Conservation (phyloP, 176 grass and related monocot species). For the Hyparrhenia diplandra region DNA sequence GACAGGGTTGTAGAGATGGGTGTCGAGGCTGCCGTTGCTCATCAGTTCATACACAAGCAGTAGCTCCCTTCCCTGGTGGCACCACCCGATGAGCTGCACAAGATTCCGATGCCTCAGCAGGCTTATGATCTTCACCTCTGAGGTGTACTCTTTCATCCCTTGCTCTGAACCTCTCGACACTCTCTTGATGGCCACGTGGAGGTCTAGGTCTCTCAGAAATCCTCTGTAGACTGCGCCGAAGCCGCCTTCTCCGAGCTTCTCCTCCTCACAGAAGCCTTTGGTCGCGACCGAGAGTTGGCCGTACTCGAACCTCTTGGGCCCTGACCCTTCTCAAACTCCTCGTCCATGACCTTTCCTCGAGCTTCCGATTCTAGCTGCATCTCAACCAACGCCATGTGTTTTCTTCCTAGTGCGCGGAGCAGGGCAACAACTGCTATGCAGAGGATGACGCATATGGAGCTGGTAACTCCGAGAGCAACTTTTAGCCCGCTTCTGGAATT, state of each 20-base stretch:
- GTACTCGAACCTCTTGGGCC: neutral
- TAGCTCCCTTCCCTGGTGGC: slow-evolving; percentile 25
- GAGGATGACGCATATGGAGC: neutral
- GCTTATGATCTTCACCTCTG: slow-evolving; percentile 50
- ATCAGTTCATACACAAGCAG: slow-evolving; percentile 37
- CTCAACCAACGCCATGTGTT: neutral
- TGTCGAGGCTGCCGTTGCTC: slow-evolving; percentile 49
- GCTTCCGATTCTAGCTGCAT: neutral
- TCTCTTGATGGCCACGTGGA: slow-evolving; percentile 1
- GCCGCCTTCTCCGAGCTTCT: slow-evolving; percentile 14
- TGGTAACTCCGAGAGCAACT: neutral
- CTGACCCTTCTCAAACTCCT: slow-evolving; percentile 5
- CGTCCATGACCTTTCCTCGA: neutral
- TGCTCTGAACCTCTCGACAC: slow-evolving; percentile 1
- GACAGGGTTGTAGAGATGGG: slow-evolving; percentile 24
- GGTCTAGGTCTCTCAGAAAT: neutral
- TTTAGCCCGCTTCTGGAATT: neutral
- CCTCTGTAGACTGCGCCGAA: slow-evolving; percentile 10
- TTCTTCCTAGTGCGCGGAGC: neutral
- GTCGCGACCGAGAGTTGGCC: neutral
- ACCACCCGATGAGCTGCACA: slow-evolving; percentile 47
- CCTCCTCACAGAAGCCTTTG: neutral
- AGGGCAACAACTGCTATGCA: neutral
- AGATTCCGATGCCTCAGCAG: slow-evolving; percentile 36
- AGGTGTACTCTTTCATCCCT: slow-evolving; percentile 40